Evolutionary conservation across 2,329 filamentous ascomycete species (phyloP), one percentile per base, ranked within the genome.

Genomic region (Fonsecaea nubica): DNA sequence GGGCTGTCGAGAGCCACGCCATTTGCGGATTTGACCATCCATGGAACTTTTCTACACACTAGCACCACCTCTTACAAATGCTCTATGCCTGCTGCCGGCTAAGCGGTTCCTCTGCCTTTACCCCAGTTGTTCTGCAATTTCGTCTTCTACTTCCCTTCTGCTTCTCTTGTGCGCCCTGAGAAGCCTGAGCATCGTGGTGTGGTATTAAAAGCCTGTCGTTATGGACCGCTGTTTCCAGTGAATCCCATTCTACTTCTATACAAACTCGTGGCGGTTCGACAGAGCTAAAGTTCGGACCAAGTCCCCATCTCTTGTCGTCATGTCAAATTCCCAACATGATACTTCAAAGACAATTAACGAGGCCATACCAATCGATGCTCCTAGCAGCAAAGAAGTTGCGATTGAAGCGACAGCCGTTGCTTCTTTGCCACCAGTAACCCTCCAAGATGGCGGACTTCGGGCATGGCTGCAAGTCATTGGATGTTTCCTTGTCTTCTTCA

Each of bases 391-490:
- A 35, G 64, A 65, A 21, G 32, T 66, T 21, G 56, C 57, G 12
- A 61, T 65, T 5, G 65, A 66, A 25, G 60, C 64, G 18, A 65
- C 64, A 54, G 35, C 36, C 13, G 48, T 55, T 21, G 42, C 66
- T 53, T 63, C 66, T 33, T 33, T 63, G 30, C 54, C 66, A 33
- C 65, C 65, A 35, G 52, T 63, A 21, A 42, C 38, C 15, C 52
- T 59, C 73, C 93, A 92, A 0, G 93, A 97, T 80, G 93, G 93
- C 60, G 93, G 94, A 18, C 10, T 68, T 15, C 80, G 86, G 71
- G 92, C 92, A 64, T 97, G 93, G 92, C 84, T 92, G 10, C 92
- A 96, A 40, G 92, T 97, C 2, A 79, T 94, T 15, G 93, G 93
- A 35, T 89, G 89, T 32, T 97, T 93, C 82, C 87, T 89, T 72